phyloP scores from a whole-genome alignment of 2,329 filamentous ascomycete genomes.

The Paraphaeosphaeria sporulosa region DNA sequence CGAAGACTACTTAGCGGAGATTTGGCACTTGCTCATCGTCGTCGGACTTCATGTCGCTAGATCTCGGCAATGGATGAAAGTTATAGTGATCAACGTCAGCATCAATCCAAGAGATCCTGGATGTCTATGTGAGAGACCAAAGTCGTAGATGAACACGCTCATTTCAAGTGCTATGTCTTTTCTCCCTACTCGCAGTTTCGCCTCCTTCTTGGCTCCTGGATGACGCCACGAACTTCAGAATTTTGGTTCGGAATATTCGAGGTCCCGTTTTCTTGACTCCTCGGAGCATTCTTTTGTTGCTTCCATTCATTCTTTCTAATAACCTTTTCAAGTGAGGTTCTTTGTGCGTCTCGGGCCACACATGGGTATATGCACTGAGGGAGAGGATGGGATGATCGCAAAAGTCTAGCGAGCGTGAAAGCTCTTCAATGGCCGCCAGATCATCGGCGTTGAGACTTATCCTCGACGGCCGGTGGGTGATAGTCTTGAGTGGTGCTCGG shows the following conservation, averaged over 20 bases:
- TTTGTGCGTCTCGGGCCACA: not conserved
- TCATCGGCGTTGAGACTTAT: not conserved
- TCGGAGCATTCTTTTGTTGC: not conserved
- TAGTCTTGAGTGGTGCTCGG: not conserved
- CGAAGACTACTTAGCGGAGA: too few relatives aligned
- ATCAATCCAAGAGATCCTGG: not conserved
- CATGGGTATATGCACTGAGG: not conserved
- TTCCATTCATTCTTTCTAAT: not conserved
- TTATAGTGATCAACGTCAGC: not conserved
- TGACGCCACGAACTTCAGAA: not conserved
- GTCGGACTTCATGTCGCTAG: not conserved
- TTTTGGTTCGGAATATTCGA: not conserved
- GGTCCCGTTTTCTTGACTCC: not conserved
- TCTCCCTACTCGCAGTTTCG: not conserved
- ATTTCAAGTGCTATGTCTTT: not conserved
- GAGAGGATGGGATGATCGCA: not conserved
- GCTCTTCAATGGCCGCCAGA: not conserved
- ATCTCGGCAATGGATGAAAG: not conserved
- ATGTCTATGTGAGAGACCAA: not conserved
- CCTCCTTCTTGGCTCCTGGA: not conserved
- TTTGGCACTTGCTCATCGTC: not conserved
- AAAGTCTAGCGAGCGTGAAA: not conserved
- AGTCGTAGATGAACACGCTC: not conserved
- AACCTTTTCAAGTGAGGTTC: not conserved
- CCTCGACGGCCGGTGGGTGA: not conserved